These are phyloP conservation scores for Trichoderma atroviride DNA, from an alignment of 2,329 filamentous ascomycete species.

Conservation along the genomic window DNA sequence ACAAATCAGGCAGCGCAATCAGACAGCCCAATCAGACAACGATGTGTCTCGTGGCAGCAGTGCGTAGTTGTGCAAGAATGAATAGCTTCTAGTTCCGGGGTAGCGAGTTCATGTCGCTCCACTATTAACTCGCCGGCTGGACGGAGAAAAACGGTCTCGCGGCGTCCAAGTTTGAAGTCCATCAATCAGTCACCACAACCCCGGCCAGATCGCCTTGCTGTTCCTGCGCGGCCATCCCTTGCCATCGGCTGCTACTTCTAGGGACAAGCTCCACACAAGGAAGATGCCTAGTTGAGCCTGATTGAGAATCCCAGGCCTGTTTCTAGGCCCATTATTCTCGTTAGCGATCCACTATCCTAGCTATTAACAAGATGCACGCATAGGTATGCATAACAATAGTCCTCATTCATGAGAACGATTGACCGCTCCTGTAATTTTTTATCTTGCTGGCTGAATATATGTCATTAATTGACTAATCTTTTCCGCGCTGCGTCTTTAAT, in stretches of 20 bases:
- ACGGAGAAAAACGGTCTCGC: not conserved
- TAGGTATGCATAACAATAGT: too few relatives aligned
- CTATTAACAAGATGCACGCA: too few relatives aligned
- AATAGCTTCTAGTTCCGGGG: not conserved
- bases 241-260: not conserved
- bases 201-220: not conserved
- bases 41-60: not conserved
- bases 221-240: slow-evolving; percentile 3
- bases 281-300: not conserved
- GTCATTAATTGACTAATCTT: too few relatives aligned
- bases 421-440: too few relatives aligned
- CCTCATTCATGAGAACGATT: too few relatives aligned
- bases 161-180: slow-evolving; percentile 19
- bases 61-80: not conserved
- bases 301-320: not conserved
- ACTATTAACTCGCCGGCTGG: not conserved
- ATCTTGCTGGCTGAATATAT: too few relatives aligned
- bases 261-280: not conserved
- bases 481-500: too few relatives aligned
- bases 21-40: not conserved
- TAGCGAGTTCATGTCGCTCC: not conserved
- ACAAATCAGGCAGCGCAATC: not conserved
- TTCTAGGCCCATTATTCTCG: too few relatives aligned
- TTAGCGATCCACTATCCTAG: too few relatives aligned
- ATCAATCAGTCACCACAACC: slow-evolving; percentile 8